Conservation (phyloP, 306 rosid genomes). For the Lathyrus oleraceus region DNA sequence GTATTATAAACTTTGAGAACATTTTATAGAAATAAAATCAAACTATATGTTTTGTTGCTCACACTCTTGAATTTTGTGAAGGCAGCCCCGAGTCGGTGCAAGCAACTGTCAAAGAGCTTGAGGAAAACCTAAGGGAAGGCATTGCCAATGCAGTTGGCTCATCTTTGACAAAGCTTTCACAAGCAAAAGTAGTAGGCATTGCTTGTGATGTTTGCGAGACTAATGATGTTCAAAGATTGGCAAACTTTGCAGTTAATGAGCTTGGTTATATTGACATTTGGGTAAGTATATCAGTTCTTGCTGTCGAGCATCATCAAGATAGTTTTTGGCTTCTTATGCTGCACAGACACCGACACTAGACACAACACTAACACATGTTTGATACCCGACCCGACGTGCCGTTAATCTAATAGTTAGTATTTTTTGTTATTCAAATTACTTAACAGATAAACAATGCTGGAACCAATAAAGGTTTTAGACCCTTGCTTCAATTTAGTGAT, state of each 20-base stretch:
- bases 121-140: constrained; percentile 80
- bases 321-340: no score
- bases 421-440: constrained; percentile 14
- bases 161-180: constrained; percentile 54
- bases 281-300: constrained; percentile 53
- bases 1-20: constrained; percentile 33
- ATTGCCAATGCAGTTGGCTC: constrained; percentile 55
- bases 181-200: constrained; percentile 81
- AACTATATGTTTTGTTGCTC: constrained; percentile 13
- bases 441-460: constrained; percentile 92
- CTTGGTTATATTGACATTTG: constrained; percentile 84
- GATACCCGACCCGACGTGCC: no score
- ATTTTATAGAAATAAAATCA: background rate
- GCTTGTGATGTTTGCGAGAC: constrained; percentile 85
- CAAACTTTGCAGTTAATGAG: constrained; percentile 62
- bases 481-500: constrained; percentile 82
- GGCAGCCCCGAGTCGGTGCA: constrained; percentile 79
- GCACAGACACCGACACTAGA: background rate
- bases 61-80: constrained; percentile 42
- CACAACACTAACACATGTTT: background rate
- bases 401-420: constrained; percentile 5
- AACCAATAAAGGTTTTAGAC: constrained; percentile 90
- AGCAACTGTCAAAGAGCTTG: constrained; percentile 74
- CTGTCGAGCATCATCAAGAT: background rate
- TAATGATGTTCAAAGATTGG: constrained; percentile 68